Base-by-base conservation (phyloP, 2,329 filamentous ascomycete species). In the Beauveria scarabaeidicola region DNA sequence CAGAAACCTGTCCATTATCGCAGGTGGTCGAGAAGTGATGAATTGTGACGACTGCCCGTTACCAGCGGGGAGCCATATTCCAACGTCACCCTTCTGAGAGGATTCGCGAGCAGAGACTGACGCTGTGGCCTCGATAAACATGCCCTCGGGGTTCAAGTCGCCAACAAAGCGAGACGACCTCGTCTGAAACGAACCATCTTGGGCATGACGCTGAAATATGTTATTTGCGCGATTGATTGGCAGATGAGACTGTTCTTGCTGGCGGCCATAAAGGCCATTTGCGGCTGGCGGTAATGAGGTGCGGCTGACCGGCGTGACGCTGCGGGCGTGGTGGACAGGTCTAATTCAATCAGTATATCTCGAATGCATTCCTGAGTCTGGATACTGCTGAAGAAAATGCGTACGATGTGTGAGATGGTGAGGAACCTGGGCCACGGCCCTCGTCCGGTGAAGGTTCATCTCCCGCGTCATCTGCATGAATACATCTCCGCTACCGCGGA, bases 111-210 rank as follows among this genome's bases (percentile, higher is more conserved):
- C 58, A 0, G 70, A 69, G 7, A 66, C 66, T 3, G 72, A 70
- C 3, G 71, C 71, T 2, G 79, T 80, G 1, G 79, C 81, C 63
- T 83, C 80, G 64, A 82, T 74, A 59, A 86, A 82, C 67, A 85
- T 80, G 61, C 79, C 79, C 66, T 85, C 82, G 2, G 82, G 83
- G 63, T 83, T 85, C 29, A 84, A 65, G 64, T 85, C 82, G 19
- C 82, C 81, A 41, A 85, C 78, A 58, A 84, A 85, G 7, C 82
- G 78, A 1, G 73, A 74, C 0, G 72, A 71, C 43, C 68, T 67
- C 10, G 68, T 60, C 36, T 65, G 66, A 13, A 66, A 61, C 3
- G 64, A 55, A 15, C 59, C 67, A 29, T 44, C 65, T 32, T 44
- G 60, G 43, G 58, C 2, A 48, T 61, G 43, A 56, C 46, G 54